phyloP scores from a whole-genome alignment of 2,329 filamentous ascomycete species.

The Aspergillus sp. region DNA sequence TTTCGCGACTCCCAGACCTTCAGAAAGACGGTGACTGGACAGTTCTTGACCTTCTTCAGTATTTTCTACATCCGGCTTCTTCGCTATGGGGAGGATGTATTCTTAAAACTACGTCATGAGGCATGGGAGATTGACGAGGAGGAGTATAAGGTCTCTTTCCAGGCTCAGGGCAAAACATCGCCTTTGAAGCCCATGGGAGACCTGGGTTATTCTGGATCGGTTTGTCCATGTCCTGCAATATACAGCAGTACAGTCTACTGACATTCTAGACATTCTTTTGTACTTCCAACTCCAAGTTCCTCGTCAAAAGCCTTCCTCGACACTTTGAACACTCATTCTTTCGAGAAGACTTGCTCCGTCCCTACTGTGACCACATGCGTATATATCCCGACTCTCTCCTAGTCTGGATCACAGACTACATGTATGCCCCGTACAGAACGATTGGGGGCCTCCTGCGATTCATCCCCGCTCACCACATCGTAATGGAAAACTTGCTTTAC shows the following conservation, averaged over 20 bases:
- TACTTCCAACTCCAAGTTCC: slow-evolving; percentile 60
- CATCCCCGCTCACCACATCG: slow-evolving; percentile 66
- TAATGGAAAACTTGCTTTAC: slow-evolving; percentile 72
- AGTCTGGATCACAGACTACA: slow-evolving; percentile 67
- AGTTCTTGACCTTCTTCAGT: slow-evolving; percentile 51
- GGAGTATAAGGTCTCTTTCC: slow-evolving; percentile 53
- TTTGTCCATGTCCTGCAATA: slow-evolving; percentile 18
- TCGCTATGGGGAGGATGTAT: slow-evolving; percentile 45
- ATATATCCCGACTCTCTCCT: slow-evolving; percentile 57
- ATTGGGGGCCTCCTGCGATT: slow-evolving; percentile 57
- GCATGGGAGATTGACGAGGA: slow-evolving; percentile 52
- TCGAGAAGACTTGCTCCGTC: slow-evolving; percentile 58
- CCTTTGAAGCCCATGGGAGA: slow-evolving; percentile 58
- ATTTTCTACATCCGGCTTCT: slow-evolving; percentile 47
- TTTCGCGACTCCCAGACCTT: slow-evolving; percentile 22
- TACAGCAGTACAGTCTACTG: background rate
- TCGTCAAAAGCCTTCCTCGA: slow-evolving; percentile 67
- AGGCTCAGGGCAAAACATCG: slow-evolving; percentile 33
- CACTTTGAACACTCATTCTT: slow-evolving; percentile 69
- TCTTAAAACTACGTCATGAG: slow-evolving; percentile 47
- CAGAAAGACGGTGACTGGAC: slow-evolving; percentile 33
- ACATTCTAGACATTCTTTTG: slow-evolving; percentile 60
- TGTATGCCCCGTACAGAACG: slow-evolving; percentile 52
- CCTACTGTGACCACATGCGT: slow-evolving; percentile 62
- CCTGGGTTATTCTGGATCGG: slow-evolving; percentile 68